Base-by-base conservation (phyloP, 1,139 yeast genomes). In the Hyphopichia pseudoburtonii region DNA sequence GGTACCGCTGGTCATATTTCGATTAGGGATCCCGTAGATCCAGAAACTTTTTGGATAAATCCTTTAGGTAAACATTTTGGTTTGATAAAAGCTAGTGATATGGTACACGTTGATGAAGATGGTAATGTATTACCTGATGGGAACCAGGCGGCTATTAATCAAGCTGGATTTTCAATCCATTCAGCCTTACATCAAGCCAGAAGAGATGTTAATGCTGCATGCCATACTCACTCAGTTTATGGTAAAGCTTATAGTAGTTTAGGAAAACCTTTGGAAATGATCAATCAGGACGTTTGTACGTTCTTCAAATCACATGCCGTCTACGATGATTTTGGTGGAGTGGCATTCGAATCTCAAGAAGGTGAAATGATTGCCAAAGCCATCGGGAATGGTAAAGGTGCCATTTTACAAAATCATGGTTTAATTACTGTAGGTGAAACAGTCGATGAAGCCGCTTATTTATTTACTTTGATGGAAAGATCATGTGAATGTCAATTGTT, bases 1-100 rank as follows among this genome's bases (percentile, higher is more conserved):
- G 95, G 95, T 9, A 59, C 12, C 79, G 88, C 95, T 1, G 95
- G 95, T 23, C 95, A 86, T 54, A 84, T 86, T 37, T 82, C 90
- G 3, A 73, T 86, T 11, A 73, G 90, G 45, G 95, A 86, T 51
- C 94, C 95, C 3, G 78, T 83, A 26, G 75, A 80, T 45, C 81
- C 82, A 12, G 56, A 66, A 24, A 80, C 86, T 4, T 83, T 83
- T 55, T 83, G 90, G 92, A 82, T 84, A 55, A 84, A 85, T 56
- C 92, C 92, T 2, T 61, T 85, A 41, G 88, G 84, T 16, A 76
- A 73, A 46, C 90, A 86, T 55, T 85, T 82, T 57, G 80, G 81
- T 11, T 62, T 83, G 39, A 69, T 86, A 49, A 81, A 73, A 49
- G 90, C 85, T 12, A 66, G 79, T 30, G 94, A 86, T 51, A 73